Base-by-base conservation (phyloP, 768 basidiomycete species). In the Tylopilus balloui region DNA sequence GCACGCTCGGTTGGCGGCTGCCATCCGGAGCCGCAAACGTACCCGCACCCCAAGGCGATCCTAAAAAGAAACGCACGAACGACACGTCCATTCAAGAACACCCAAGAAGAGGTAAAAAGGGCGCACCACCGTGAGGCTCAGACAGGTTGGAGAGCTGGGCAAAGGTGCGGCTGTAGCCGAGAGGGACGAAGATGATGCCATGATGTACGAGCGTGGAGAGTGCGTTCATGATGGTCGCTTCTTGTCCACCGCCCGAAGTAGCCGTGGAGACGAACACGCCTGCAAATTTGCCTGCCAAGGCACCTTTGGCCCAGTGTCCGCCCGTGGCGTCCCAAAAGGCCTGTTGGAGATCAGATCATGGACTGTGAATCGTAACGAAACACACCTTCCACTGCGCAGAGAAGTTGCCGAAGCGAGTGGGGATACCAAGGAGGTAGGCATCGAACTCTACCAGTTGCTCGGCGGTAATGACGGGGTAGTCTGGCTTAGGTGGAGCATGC, bases 1-100 rank as follows among this genome's bases (percentile, higher is more conserved):
- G 70, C 1, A 58, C 51, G 7, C 66, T 60, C 3, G 84, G 80
- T 55, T 74, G 65, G 44, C 81, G 78, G 3, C 67, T 60, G 3
- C 80, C 82, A 52, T 73, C 68, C 3, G 61, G 31, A 2, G 64
- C 73, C 19, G 81, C 75, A 46, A 74, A 73, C 7, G 83, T 78
- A 20, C 83, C 85, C n/a, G 88, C 84, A 45, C 88, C 88, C 79
- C 81, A 91, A 14, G 88, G 80, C 7, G 85, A 84, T 23, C 85
- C 85, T 83, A 43, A 39, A 43, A n/a, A n/a, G n/a, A n/a, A n/a
- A n/a, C n/a, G n/a, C 19, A 20, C 19, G 10, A 36, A 43, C n/a
- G n/a, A 45, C 42, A 15, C n/a, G 8, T 17, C 1, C 8, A 19
- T 36, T 12, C 6, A 27, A 11, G 4, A 13, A 20, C 20, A n/a